Evolutionary conservation across 2,329 filamentous ascomycete genomes (phyloP), one percentile per base, ranked within the genome.

Genomic region (Allantophomopsis cytisporea): DNA sequence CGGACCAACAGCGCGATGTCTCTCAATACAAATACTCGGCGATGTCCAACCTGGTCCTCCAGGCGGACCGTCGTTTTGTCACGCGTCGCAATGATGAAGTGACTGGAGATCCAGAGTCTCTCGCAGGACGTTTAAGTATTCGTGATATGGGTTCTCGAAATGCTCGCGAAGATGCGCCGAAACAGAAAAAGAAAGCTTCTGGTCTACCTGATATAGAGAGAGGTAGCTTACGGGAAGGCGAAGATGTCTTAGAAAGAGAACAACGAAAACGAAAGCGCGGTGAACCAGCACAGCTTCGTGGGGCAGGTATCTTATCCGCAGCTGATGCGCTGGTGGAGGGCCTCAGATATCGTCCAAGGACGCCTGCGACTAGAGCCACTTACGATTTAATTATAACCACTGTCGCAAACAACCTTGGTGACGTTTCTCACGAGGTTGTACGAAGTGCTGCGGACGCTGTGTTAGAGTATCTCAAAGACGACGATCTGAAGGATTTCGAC

Each of bases 21-120:
- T 88, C 86, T 63, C 88, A 94, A 65, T 95, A 94, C 75, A 95
- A 95, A 65, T 94, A 95, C 76, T 87, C 87, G 78, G 87, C 85
- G 62, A 96, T 98, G 91, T 98, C 91, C 68, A 98, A 98, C 78
- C 82, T 98, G 86, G 91, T 98, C 59, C 85, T 98, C 76, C 91
- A 98, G 83, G 88, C 87, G 68, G 91, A 98, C 69, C 82, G 88
- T 66, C 82, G 91, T 54, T 96, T 98, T 60, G 82, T 94, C 53
- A 86, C 86, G 47, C 80, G 91, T 60, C 80, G 87, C 54, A 87
- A 80, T 52, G 89, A 98, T 63, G 93, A 98, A 66, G 80, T 86
- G 47, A 96, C 89, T 38, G 91, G 91, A 53, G 91, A 98, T 60
- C 93, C 91, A 38, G 91, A 98, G 66, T 98, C 93, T 42, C 76